phyloP scores from a whole-genome alignment of 2,329 filamentous ascomycete species.

The Karstenula rhodostoma region DNA sequence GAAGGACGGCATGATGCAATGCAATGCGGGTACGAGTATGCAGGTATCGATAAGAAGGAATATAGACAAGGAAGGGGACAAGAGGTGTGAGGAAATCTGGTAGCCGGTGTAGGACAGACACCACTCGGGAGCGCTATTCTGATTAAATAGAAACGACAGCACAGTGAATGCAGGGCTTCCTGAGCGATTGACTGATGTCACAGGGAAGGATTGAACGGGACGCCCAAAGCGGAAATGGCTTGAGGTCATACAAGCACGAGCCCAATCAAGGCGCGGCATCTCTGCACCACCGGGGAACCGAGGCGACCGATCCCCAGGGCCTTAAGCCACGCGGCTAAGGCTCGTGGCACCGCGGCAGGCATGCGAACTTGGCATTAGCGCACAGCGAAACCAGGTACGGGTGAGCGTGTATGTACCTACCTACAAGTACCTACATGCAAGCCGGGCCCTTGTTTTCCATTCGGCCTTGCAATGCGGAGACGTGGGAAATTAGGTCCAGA shows the following conservation, averaged over 20 bases:
- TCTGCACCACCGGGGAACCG: slow-evolving; percentile 19
- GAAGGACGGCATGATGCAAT: slow-evolving; percentile 35
- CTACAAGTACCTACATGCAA: too few relatives aligned
- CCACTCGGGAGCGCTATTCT: slow-evolving; percentile 6
- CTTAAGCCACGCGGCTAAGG: slow-evolving; percentile 19
- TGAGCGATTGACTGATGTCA: slow-evolving; percentile 41
- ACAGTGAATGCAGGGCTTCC: slow-evolving; percentile 29
- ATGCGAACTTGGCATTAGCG: slow-evolving; percentile 7
- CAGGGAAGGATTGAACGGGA: slow-evolving; percentile 15
- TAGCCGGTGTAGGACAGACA: slow-evolving; percentile 19
- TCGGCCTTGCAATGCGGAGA: background rate
- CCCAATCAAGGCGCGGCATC: slow-evolving; percentile 24
- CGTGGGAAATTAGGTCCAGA: background rate
- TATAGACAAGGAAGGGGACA: slow-evolving; percentile 7
- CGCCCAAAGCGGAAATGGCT: slow-evolving; percentile 13
- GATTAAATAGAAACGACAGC: slow-evolving; percentile 27
- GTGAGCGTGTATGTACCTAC: background rate
- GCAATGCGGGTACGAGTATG: slow-evolving; percentile 13
- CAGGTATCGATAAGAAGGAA: slow-evolving; percentile 17
- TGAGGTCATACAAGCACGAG: slow-evolving; percentile 31
- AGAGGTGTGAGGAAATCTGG: slow-evolving; percentile 21
- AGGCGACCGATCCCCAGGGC: slow-evolving; percentile 9
- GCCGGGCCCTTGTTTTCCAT: background rate
- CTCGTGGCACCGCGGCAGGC: slow-evolving; percentile 16
- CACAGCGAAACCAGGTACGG: background rate